These are phyloP conservation scores for Russula earlei DNA, from an alignment of 768 basidiomycete species.

Conservation along the genomic window DNA sequence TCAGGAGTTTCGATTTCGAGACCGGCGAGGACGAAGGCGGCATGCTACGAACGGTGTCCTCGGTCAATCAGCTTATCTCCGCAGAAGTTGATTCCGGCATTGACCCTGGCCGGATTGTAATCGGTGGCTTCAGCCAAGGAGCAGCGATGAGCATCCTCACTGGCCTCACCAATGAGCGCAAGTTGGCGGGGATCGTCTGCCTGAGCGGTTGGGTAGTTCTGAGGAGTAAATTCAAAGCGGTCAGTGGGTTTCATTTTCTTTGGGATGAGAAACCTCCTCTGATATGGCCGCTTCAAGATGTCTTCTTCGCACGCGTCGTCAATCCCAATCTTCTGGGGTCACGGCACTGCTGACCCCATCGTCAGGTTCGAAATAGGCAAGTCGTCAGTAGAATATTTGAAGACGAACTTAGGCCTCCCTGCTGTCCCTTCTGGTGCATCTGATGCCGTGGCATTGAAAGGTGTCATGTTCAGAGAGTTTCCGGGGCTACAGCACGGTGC, in stretches of 20 bases:
- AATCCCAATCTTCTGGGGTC: constrained; percentile 80
- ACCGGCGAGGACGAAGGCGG: constrained; percentile 64
- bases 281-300: constrained; percentile 37
- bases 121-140: constrained; percentile 89
- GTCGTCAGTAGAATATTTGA: constrained; percentile 49
- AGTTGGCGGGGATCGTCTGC: constrained; percentile 60
- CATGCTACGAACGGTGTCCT: constrained; percentile 54
- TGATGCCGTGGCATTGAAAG: constrained; percentile 35
- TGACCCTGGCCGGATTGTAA: constrained; percentile 57
- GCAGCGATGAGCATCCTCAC: constrained; percentile 70
- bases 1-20: constrained; percentile 53
- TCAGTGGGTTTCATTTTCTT: constrained; percentile 28
- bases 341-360: constrained; percentile 68
- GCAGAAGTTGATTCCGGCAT: constrained; percentile 67
- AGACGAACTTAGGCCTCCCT: constrained; percentile 40
- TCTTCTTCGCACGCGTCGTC: constrained; percentile 45
- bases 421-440: constrained; percentile 27
- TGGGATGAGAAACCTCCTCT: neutral
- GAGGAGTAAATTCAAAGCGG: constrained; percentile 52
- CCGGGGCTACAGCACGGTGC: constrained; percentile 59
- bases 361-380: constrained; percentile 49
- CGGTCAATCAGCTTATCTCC: constrained; percentile 60
- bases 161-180: constrained; percentile 55
- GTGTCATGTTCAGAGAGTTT: constrained; percentile 62
- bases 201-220: constrained; percentile 80